These are phyloP conservation scores for Eimeria necatrix DNA, from an alignment of 169 alveolate genomes.

Conservation along the genomic window DNA sequence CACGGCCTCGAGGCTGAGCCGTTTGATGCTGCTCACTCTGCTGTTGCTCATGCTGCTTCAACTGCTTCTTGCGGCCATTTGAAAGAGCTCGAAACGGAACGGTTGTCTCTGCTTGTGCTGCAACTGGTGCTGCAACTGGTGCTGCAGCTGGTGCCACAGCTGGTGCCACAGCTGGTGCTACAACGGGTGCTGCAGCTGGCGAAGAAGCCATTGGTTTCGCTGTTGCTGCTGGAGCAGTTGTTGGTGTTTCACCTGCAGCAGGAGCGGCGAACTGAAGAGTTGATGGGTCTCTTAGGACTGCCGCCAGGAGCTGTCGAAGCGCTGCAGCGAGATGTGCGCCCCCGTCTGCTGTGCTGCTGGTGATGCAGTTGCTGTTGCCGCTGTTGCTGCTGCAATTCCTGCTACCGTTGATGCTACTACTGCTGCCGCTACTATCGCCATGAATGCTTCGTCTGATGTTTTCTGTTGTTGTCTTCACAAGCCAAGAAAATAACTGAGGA, in stretches of 20 bases:
- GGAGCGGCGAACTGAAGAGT: constrained; percentile 42
- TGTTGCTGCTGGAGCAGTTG: constrained; percentile 3
- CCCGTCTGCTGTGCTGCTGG: constrained; percentile 6
- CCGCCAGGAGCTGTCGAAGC: constrained; percentile 15
- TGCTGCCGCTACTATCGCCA: background rate
- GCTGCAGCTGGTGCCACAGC: background rate
- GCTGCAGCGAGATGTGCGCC: constrained; percentile 7
- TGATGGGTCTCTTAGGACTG: background rate
- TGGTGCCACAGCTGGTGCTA: background rate
- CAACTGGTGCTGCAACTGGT: background rate
- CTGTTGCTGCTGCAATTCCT: constrained; percentile 19
- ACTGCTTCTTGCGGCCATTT: constrained; percentile 23
- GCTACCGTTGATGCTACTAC: background rate
- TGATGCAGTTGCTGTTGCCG: background rate
- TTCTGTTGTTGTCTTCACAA: background rate
- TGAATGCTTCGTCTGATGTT: constrained; percentile 2
- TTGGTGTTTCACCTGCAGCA: constrained; percentile 24
- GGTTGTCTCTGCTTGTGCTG: background rate
- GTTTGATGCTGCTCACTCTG: constrained; percentile 6
- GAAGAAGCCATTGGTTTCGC: background rate
- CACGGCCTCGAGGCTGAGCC: background rate
- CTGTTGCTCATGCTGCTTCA: constrained; percentile 19
- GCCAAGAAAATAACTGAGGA: constrained; percentile 4
- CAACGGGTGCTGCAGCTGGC: background rate
- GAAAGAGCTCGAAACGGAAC: background rate